Conservation (phyloP, 192 early-diverging fungal genomes). For the Allomyces macrogynus region DNA sequence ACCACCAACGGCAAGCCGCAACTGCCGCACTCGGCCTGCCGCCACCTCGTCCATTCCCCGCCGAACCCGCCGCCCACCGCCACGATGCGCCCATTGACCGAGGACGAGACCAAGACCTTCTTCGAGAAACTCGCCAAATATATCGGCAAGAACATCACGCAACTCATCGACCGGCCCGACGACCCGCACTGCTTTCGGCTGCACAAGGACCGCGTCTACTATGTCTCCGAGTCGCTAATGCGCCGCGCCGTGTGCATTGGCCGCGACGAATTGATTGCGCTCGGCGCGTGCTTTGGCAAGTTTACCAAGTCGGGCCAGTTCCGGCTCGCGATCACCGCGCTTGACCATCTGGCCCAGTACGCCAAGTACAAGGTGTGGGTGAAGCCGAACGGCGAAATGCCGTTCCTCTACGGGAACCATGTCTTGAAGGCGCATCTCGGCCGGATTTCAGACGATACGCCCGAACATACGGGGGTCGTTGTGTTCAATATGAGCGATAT, state of each 20-base stretch:
- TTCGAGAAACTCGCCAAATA: conserved; percentile 98
- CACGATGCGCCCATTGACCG: conserved; percentile 85
- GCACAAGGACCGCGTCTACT: conserved; percentile 88
- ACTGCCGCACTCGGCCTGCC: too few relatives aligned
- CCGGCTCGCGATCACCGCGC: conserved; percentile 76
- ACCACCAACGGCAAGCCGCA: too few relatives aligned
- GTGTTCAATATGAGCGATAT: conserved; percentile 85
- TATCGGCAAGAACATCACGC: conserved; percentile 88
- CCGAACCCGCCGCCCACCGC: too few relatives aligned
- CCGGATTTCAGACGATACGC: conserved; percentile 92
- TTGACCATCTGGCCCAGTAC: conserved; percentile 89
- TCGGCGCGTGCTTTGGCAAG: conserved; percentile 97
- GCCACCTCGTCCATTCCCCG: too few relatives aligned
- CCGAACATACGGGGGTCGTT: conserved; percentile 92
- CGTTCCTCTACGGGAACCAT: conserved; percentile 95
- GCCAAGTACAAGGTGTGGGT: conserved; percentile 98
- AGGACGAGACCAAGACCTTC: conserved; percentile 90
- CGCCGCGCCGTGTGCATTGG: conserved; percentile 59
- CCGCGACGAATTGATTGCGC: conserved; percentile 66
- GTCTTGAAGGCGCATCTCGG: conserved; percentile 92
- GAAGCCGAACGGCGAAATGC: conserved; percentile 98
- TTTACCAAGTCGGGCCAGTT: conserved; percentile 97
- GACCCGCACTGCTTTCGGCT: conserved; percentile 93
- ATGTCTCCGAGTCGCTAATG: conserved; percentile 88
- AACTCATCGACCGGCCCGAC: conserved; percentile 84